Evolutionary conservation across 83 land plant species (phyloP), one percentile per base, ranked within the genome.

Genomic region (Isoetes engelmannii): DNA sequence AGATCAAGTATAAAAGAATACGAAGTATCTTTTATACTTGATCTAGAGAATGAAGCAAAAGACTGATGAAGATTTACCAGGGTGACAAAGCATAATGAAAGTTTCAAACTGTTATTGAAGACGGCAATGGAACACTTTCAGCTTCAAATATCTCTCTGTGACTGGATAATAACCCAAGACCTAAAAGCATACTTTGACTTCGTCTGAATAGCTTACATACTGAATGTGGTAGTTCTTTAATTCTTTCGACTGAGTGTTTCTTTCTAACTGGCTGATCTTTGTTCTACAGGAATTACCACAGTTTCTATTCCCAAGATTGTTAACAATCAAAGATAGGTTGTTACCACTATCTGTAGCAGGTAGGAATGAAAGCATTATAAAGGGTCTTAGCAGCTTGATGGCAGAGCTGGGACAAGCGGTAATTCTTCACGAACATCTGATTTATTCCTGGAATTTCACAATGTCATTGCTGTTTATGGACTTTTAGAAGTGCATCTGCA

Each of bases 401-500:
- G 84, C 97, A 44, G 97, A 95, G 84, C 88, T 90, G 78, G 93
- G 99, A 37, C 93, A 95, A 70, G 89, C 91, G 67, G 99, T 95
- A 81, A 75, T 90, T 67, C 45, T 47, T 6, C 66, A 56, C 68
- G 58, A 71, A 46, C 65, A 41, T 7, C 75, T 28, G 37, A 28
- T 0, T 28, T 28, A 28, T 28, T 28, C 37, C 37, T 28, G 37
- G 37, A 28, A 28, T 28, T 28, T 28, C 37, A 28, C 37, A 28
- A 28, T 28, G 37, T 28, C 2, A 0, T 2, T 28, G 37, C 37
- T 28, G 37, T 28, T 28, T 28, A 28, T 28, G 2, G 37, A 28
- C 37, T 28, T 28, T 28, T 28, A 28, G 37, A 28, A 28, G 2
- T 28, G 37, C 37, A 28, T 28, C 37, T 28, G 37, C 37, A 28